These are phyloP conservation scores for Arthrobotrys conoides DNA, from an alignment of 2,329 filamentous ascomycete species.

Conservation along the genomic window DNA sequence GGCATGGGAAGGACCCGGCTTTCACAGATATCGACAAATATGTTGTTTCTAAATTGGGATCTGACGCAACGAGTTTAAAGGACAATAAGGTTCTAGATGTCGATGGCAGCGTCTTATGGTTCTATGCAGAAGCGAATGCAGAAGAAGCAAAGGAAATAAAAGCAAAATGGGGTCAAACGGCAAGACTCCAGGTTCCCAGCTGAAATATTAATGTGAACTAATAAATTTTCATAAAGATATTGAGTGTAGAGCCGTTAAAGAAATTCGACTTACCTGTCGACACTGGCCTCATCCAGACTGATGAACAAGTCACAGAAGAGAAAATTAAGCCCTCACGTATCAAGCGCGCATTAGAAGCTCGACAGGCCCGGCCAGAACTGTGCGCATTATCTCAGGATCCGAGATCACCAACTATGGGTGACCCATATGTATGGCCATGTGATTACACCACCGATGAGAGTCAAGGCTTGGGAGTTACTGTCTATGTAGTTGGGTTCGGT, in stretches of 20 bases:
- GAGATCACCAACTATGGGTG: neutral
- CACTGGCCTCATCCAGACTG: neutral
- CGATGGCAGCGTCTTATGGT: neutral
- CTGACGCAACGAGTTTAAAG: neutral
- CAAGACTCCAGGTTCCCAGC: neutral
- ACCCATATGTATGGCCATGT: no score
- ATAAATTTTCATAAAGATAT: neutral
- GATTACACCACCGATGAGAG: neutral
- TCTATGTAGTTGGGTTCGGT: neutral
- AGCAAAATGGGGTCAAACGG: neutral
- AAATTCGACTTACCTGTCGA: neutral
- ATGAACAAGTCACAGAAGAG: neutral
- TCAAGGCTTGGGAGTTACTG: constrained; percentile 6
- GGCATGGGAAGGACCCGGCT: neutral
- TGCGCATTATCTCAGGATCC: constrained; percentile 9
- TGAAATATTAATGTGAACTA: neutral
- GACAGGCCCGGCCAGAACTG: neutral
- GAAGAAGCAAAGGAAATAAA: neutral
- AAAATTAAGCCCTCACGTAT: neutral
- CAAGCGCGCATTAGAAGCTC: neutral
- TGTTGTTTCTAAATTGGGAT: neutral
- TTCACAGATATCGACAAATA: neutral
- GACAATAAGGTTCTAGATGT: neutral
- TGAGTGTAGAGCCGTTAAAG: neutral
- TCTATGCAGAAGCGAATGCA: neutral